These are phyloP conservation scores for Eutrema salsugineum DNA, from an alignment of 441 rosid genomes.

Conservation along the genomic window DNA sequence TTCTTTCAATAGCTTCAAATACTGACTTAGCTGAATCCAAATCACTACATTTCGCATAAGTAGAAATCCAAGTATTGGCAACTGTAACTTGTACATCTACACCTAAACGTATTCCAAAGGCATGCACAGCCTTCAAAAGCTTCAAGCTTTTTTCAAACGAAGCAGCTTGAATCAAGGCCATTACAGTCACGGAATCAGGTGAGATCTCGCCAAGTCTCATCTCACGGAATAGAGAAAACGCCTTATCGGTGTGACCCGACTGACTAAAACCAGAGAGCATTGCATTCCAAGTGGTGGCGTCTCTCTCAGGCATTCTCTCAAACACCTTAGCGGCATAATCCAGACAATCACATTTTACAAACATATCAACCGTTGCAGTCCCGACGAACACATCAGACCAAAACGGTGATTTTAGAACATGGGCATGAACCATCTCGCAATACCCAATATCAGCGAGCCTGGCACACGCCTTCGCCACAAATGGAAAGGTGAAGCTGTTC, in stretches of 20 bases:
- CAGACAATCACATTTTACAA: constrained; percentile 36
- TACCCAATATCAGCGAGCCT: constrained; percentile 27
- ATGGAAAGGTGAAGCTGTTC: constrained; percentile 57
- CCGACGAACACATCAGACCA: constrained; percentile 43
- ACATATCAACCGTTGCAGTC: constrained; percentile 48
- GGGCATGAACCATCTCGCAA: constrained; percentile 42
- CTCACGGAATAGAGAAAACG: constrained; percentile 32
- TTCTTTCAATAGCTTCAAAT: constrained; percentile 38
- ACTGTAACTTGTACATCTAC: constrained; percentile 46
- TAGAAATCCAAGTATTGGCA: constrained; percentile 57
- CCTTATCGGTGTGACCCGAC: constrained; percentile 31
- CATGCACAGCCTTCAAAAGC: constrained; percentile 46
- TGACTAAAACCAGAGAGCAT: constrained; percentile 54
- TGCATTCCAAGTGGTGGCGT: constrained; percentile 61
- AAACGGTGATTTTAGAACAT: constrained; percentile 46
- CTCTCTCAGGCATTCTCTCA: constrained; percentile 51
- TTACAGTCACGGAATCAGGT: constrained; percentile 57
- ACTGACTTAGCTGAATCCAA: constrained; percentile 45
- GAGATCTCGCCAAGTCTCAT: constrained; percentile 41
- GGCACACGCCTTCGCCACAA: constrained; percentile 63
- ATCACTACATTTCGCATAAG: constrained; percentile 57
- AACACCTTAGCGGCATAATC: constrained; percentile 42
- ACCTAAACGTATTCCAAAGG: constrained; percentile 51
- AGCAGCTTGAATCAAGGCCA: constrained; percentile 42
- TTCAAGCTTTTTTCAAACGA: constrained; percentile 7